Evolutionary conservation across 1,139 yeast genomes (phyloP).

Genomic region (Blastobotrys apis): DNA sequence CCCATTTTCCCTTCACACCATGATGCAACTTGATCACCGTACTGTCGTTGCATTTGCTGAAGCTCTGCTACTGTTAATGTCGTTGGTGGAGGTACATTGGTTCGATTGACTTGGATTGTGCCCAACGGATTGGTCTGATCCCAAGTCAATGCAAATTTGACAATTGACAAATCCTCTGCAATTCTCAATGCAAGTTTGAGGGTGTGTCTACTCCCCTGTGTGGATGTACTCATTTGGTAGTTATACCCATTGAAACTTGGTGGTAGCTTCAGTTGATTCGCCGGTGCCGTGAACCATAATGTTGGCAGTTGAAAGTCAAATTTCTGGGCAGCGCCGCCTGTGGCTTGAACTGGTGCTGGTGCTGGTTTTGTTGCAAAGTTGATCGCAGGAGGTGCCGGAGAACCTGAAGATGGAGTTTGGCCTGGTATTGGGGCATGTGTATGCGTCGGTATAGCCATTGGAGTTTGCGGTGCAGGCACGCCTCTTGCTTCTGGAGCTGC

Average conservation of each 20-base stretch:
- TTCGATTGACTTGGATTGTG: constrained; percentile 35
- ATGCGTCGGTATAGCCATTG: too few relatives aligned
- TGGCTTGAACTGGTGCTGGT: background rate
- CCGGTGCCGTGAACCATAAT: constrained; percentile 28
- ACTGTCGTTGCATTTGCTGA: constrained; percentile 28
- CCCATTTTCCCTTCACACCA: constrained; percentile 60
- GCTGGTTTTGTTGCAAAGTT: constrained; percentile 12
- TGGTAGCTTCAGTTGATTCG: constrained; percentile 25
- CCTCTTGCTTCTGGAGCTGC: background rate
- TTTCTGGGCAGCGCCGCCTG: constrained; percentile 15
- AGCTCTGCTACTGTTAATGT: constrained; percentile 43
- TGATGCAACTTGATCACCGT: constrained; percentile 48
- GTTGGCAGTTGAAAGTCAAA: constrained; percentile 28
- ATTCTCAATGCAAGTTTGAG: constrained; percentile 39
- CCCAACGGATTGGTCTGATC: constrained; percentile 27
- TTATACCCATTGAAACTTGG: constrained; percentile 26
- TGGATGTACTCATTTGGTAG: constrained; percentile 19
- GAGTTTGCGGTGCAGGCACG: background rate
- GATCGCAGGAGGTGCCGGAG: constrained; percentile 7
- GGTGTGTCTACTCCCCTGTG: constrained; percentile 19
- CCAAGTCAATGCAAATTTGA: constrained; percentile 49
- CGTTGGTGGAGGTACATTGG: constrained; percentile 51
- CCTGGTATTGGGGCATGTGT: too few relatives aligned
- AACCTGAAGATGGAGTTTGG: background rate
- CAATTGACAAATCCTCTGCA: constrained; percentile 47